phyloP scores from a whole-genome alignment of 305 asterid species.

The Fraxinus platypoda region DNA sequence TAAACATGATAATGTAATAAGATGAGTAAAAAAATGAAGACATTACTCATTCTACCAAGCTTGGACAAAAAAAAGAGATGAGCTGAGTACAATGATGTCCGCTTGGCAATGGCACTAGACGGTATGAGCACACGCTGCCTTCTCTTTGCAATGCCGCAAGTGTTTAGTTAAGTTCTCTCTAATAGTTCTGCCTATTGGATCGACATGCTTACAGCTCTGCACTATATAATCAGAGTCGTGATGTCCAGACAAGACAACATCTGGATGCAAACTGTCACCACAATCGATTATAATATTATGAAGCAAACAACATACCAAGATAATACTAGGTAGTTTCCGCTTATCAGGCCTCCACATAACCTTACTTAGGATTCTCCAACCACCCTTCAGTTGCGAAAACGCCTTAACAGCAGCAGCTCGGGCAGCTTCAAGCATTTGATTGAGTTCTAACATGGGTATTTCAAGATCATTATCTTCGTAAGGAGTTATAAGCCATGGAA shows the following conservation, averaged over 20 bases:
- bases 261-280: conserved; percentile 64
- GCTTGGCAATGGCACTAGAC: neutral
- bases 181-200: conserved; percentile 45
- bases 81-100: neutral
- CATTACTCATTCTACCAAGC: neutral
- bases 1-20: neutral
- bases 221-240: conserved; percentile 63
- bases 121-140: conserved; percentile 14
- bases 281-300: conserved; percentile 82
- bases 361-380: conserved; percentile 93
- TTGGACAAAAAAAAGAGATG: neutral
- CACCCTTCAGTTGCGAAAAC: conserved; percentile 74
- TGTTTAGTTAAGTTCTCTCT: conserved; percentile 60
- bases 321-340: conserved; percentile 80
- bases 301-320: conserved; percentile 84
- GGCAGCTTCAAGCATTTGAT: conserved; percentile 50
- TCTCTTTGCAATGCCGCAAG: conserved; percentile 29
- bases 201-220: conserved; percentile 62
- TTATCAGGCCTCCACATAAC: conserved; percentile 99
- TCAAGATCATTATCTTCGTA: conserved; percentile 39
- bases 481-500: conserved; percentile 92
- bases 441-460: conserved; percentile 34
- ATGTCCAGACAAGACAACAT: conserved; percentile 58
- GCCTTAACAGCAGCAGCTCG: conserved; percentile 62
- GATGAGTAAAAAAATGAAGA: neutral